Evolutionary conservation across 371 early-diverging fungal genomes (phyloP), one percentile per base, ranked within the genome.

Genomic region (Agmasoma carcini): DNA sequence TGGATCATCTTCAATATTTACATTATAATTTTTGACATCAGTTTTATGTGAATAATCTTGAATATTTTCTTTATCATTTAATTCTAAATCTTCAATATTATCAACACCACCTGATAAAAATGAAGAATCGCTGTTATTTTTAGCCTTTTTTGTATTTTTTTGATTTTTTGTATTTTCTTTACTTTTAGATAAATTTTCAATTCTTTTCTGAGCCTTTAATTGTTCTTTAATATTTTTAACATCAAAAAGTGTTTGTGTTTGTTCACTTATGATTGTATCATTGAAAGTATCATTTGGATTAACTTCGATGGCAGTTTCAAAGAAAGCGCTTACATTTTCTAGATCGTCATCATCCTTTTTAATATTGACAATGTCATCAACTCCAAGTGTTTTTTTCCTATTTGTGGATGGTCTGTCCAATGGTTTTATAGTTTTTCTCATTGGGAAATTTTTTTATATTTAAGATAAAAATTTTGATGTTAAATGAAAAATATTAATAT

Each of bases 291-390:
- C 45, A 38, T 65, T 55, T 20, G 47, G 56, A 29, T 63, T 47
- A 1, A 59, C 56, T 15, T 51, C 36, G 11, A 49, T 54, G 15
- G 65, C 69, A 11, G 49, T 57, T 1, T 43, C 44, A 65, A 65
- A 70, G 25, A 62, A 70, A 17, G 61, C 70, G 52, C 65, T 66
- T 33, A 70, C 61, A 59, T 64, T 64, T 48, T 69, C 69, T 7
- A 69, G 33, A 38, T 59, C 43, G 53, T 69, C 61, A 5, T 60
- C 61, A 29, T 69, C 69, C 19, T 50, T 55, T 29, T 55, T 55
- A 11, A 69, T 46, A 27, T 59, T 49, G 14, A 62, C 17, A 11
- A 34, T 49, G 47, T 55, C 43, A 26, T 41, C 47, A 6, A 47
- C 37, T 27, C 64, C 57, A 1, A 68, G 44, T 29, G 48, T 55